Evolutionary conservation across 2,329 filamentous ascomycete species (phyloP).

Genomic region (Rutstroemia sp.): DNA sequence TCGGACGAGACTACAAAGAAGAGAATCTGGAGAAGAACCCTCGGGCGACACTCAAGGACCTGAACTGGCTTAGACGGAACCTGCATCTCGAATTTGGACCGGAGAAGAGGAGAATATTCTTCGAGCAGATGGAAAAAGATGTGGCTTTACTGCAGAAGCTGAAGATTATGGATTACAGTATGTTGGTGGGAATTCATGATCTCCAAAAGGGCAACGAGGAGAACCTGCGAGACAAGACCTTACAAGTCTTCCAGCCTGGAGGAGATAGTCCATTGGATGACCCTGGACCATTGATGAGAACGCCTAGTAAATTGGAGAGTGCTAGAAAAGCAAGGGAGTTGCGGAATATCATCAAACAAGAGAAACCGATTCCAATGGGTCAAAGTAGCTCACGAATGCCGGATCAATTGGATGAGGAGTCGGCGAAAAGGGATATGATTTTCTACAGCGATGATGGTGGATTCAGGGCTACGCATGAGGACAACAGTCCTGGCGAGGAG

Average conservation of each 20-base stretch:
- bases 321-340: conserved; percentile 86
- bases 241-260: conserved; percentile 90
- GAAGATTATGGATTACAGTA: conserved; percentile 98
- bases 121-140: conserved; percentile 82
- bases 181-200: conserved; percentile 92
- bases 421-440: conserved; percentile 62
- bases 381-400: conserved; percentile 81
- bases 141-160: conserved; percentile 79
- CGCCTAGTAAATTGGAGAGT: conserved; percentile 88
- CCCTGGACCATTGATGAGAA: conserved; percentile 57
- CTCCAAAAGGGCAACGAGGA: conserved; percentile 87
- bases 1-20: conserved; percentile 86
- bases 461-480: conserved; percentile 85
- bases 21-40: conserved; percentile 84
- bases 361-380: conserved; percentile 89
- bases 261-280: conserved; percentile 58
- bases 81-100: conserved; percentile 83
- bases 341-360: conserved; percentile 83
- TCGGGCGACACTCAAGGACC: conserved; percentile 85
- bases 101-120: conserved; percentile 78
- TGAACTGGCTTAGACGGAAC: conserved; percentile 89
- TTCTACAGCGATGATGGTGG: conserved; percentile 95
- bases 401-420: conserved; percentile 72
- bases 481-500: conserved; percentile 76
- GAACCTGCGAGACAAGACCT: conserved; percentile 79